Evolutionary conservation across 2,329 filamentous ascomycete genomes (phyloP).

Genomic region (Neospermospora avenae): DNA sequence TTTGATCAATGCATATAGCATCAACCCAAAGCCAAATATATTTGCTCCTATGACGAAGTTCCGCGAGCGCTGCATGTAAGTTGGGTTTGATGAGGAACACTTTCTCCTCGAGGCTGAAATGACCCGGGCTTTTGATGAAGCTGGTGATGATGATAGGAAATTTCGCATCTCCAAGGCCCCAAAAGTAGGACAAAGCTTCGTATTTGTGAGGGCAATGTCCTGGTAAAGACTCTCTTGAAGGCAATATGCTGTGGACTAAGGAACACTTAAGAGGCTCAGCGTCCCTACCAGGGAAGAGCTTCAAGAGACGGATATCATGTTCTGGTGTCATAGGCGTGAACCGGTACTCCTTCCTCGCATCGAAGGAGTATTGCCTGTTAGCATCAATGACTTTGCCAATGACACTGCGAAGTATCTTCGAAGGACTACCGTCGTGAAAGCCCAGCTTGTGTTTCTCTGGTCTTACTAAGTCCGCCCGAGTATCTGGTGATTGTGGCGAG

Average conservation of each 20-base stretch:
- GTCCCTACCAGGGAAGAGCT: not conserved
- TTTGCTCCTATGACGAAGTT: not conserved
- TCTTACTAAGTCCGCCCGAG: not conserved
- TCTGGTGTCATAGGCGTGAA: not conserved
- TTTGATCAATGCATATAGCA: conserved; percentile 22
- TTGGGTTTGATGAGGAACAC: not conserved
- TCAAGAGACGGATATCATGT: not conserved
- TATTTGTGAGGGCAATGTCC: not conserved
- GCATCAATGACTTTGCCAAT: not conserved
- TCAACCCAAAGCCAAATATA: conserved; percentile 14
- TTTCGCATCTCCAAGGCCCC: not conserved
- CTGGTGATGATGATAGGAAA: not conserved
- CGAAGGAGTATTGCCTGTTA: no score
- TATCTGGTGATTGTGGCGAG: not conserved
- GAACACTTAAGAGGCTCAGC: not conserved
- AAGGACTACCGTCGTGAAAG: not conserved
- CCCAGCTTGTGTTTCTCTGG: not conserved
- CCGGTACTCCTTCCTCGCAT: not conserved
- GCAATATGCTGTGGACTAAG: not conserved
- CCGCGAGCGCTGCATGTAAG: not conserved
- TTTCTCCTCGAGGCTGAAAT: not conserved
- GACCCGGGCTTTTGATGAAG: not conserved
- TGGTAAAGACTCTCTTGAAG: not conserved
- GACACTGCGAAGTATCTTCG: not conserved
- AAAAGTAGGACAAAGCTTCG: conserved; percentile 3